Percentiles rank a stretch among this genome's conserved stretches.
phyloP scores from a whole-genome alignment of 1,284 basidiomycete species.

The Sanghuangporus sanghuang region DNA sequence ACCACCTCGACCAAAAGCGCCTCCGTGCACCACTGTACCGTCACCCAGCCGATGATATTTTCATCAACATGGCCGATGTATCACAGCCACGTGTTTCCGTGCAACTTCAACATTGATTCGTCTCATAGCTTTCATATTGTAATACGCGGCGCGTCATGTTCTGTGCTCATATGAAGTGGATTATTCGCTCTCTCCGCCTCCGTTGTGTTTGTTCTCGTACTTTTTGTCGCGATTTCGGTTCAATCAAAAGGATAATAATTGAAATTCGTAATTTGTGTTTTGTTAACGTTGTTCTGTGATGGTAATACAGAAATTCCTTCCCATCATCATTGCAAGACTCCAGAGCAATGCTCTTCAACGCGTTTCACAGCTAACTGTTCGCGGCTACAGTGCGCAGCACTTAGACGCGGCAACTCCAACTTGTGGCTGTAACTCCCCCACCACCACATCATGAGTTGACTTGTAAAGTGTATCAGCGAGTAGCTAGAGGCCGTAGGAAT shows the following conservation, averaged over 20 bases:
- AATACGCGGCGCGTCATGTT: no score
- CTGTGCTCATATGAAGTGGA: no score
- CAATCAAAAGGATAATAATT: not conserved
- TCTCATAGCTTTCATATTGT: not conserved
- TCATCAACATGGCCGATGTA: conserved; percentile 82
- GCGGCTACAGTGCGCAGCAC: not conserved
- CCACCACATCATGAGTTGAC: not conserved
- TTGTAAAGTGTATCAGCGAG: not conserved
- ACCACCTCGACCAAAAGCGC: conserved; percentile 94
- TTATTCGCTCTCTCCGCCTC: not conserved
- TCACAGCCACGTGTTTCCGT: conserved; percentile 74
- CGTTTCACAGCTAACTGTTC: no score
- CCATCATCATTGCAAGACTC: no score
- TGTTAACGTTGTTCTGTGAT: not conserved
- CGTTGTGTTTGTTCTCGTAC: not conserved
- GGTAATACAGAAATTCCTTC: not conserved
- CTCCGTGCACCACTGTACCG: conserved; percentile 90
- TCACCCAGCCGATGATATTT: conserved; percentile 84
- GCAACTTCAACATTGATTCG: conserved; percentile 34
- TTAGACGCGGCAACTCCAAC: not conserved
- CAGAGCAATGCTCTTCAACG: no score
- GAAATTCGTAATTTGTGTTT: not conserved
- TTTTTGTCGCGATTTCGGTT: not conserved
- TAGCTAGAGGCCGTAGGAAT: not conserved
- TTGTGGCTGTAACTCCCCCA: not conserved